These are phyloP conservation scores for Cladosporium sp. DNA, from an alignment of 2,329 filamentous ascomycete species.

Conservation along the genomic window DNA sequence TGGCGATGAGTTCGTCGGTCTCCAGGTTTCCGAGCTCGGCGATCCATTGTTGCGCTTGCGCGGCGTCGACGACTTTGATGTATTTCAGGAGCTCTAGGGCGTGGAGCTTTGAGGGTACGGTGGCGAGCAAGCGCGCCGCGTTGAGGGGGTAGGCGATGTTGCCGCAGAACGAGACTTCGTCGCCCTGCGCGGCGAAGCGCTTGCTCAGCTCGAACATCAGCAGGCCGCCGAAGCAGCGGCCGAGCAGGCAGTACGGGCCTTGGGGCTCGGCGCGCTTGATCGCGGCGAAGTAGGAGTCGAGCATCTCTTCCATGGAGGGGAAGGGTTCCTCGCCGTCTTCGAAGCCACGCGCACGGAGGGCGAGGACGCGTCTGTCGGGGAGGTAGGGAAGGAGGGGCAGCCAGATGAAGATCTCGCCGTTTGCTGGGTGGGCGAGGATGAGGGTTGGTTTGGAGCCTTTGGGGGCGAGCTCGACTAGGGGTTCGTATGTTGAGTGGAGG, in stretches of 20 bases:
- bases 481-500: slow-evolving; percentile 26
- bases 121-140: neutral
- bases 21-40: neutral
- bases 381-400: slow-evolving; percentile 43
- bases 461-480: slow-evolving; percentile 19
- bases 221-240: slow-evolving; percentile 55
- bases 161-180: slow-evolving; percentile 2
- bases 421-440: slow-evolving; percentile 44
- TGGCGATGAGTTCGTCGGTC: neutral
- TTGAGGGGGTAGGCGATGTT: neutral
- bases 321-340: slow-evolving; percentile 45
- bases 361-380: slow-evolving; percentile 49
- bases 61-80: neutral
- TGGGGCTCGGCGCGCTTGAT: slow-evolving; percentile 49
- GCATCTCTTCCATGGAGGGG: slow-evolving; percentile 43
- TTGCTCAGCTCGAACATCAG: slow-evolving; percentile 56
- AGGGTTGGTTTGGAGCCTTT: slow-evolving; percentile 31
- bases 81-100: neutral
- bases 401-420: slow-evolving; percentile 45
- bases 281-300: slow-evolving; percentile 44
- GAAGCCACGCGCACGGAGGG: slow-evolving; percentile 50
- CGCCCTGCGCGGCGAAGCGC: slow-evolving; percentile 39
- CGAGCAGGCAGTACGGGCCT: slow-evolving; percentile 56
- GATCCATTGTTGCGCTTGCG: neutral
- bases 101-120: neutral